Conservation (phyloP, 2,329 filamentous ascomycete genomes). For the Ophiostoma sp. region DNA sequence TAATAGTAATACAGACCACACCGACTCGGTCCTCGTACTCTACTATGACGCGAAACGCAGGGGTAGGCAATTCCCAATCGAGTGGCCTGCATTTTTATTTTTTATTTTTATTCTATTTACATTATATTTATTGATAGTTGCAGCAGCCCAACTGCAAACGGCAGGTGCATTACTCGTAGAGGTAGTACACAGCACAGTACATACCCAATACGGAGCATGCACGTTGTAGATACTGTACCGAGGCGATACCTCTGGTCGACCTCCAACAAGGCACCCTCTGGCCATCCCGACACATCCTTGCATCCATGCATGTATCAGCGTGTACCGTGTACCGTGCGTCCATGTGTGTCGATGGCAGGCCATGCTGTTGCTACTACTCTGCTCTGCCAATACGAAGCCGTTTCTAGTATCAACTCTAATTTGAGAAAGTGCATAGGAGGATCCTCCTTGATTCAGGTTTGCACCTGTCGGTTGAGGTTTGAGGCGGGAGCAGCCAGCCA, state of each 20-base stretch:
- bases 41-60: neutral
- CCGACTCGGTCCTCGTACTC: no score
- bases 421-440: neutral
- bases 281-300: no score
- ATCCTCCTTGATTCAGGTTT: slow-evolving; percentile 3
- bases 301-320: no score
- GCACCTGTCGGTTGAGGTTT: neutral
- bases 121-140: neutral
- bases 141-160: slow-evolving; percentile 1
- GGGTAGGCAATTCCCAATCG: neutral
- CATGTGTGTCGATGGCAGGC: no score
- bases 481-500: neutral
- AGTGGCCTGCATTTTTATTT: no score
- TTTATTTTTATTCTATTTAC: no score
- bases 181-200: neutral
- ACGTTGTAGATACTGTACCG: no score
- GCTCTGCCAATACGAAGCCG: no score
- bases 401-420: neutral
- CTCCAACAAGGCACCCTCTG: no score
- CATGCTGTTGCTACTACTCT: no score
- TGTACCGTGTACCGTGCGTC: no score
- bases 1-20: neutral
- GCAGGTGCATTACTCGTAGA: neutral
- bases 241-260: no score
- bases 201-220: neutral